phyloP scores from a whole-genome alignment of 495 filamentous ascomycete genomes.

The Trichocladium uniseriatum region DNA sequence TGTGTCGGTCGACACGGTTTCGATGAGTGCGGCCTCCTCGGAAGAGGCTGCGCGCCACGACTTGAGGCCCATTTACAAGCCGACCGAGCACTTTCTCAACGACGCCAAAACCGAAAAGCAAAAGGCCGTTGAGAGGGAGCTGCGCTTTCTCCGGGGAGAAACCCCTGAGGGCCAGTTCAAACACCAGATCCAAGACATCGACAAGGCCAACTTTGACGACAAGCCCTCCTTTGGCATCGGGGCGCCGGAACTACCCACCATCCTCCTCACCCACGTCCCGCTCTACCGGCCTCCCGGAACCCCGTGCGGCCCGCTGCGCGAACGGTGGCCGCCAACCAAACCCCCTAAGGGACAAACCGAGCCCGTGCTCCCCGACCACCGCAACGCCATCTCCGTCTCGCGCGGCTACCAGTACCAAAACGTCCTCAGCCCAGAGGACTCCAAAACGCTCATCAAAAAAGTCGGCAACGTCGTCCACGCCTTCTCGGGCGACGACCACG shows the following conservation, averaged over 20 bases:
- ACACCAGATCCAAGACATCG: conserved; percentile 44
- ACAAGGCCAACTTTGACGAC: conserved; percentile 31
- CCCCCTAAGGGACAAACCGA: conserved; percentile 44
- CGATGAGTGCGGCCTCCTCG: conserved; percentile 59
- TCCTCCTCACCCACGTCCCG: conserved; percentile 85
- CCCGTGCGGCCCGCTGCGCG: conserved; percentile 82
- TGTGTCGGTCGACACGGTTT: conserved; percentile 81
- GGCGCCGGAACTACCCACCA: conserved; percentile 59
- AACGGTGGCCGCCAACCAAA: conserved; percentile 64
- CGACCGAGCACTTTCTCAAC: conserved; percentile 67
- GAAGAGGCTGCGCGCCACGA: conserved; percentile 37
- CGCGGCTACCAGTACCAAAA: conserved; percentile 95
- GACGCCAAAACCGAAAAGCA: conserved; percentile 43
- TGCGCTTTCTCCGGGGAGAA: conserved; percentile 43
- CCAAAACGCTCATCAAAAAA: conserved; percentile 58
- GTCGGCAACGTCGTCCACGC: conserved; percentile 68
- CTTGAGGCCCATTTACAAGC: conserved; percentile 55
- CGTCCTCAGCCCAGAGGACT: conserved; percentile 66
- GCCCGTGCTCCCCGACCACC: conserved; percentile 57
- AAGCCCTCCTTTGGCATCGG: conserved; percentile 29
- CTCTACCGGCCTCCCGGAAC: conserved; percentile 72
- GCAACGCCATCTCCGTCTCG: conserved; percentile 64
- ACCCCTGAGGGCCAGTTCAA: conserved; percentile 39
- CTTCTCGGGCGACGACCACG: conserved; percentile 96
- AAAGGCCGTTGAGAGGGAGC: conserved; percentile 46